Conservation (phyloP, 1,284 basidiomycete genomes). For the Trametes versicolor region DNA sequence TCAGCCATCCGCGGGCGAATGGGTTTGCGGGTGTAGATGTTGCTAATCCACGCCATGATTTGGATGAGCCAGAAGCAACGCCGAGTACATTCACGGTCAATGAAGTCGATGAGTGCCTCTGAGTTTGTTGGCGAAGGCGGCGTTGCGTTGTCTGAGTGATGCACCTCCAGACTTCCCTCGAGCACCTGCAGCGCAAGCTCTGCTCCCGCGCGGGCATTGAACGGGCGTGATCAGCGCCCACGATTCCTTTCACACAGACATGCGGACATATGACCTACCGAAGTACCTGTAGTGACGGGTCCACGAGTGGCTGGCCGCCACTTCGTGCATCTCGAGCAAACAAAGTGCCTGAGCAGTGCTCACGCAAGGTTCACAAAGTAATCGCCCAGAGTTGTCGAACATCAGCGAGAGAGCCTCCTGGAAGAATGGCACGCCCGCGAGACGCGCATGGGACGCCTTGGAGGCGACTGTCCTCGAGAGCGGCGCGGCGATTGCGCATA, state of each 20-base stretch:
- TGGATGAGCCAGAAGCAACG: conserved; percentile 83
- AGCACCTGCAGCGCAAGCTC: conserved; percentile 74
- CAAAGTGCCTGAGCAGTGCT: conserved; percentile 78
- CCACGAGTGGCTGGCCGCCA: conserved; percentile 55
- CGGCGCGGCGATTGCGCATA: conserved; percentile 80
- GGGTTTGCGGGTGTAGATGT: conserved; percentile 45
- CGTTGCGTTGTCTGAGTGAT: conserved; percentile 64
- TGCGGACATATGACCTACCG: conserved; percentile 40
- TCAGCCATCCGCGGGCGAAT: conserved; percentile 50
- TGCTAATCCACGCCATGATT: conserved; percentile 51
- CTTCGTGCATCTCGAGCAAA: conserved; percentile 74
- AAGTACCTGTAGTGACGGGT: conserved; percentile 48
- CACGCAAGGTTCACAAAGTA: conserved; percentile 64
- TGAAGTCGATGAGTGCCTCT: conserved; percentile 63
- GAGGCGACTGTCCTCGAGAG: conserved; percentile 73
- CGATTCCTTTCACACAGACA: not conserved
- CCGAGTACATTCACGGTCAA: conserved; percentile 76
- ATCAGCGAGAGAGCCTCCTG: conserved; percentile 72
- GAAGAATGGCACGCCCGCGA: conserved; percentile 76
- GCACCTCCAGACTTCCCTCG: conserved; percentile 70
- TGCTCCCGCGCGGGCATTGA: conserved; percentile 39
- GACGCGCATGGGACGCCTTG: conserved; percentile 64
- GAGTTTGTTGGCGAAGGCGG: conserved; percentile 53
- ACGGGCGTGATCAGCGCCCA: conserved; percentile 18
- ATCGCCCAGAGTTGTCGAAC: conserved; percentile 70